phyloP scores from a whole-genome alignment of 352 stramenopile genomes.

The Pythium coloratum region DNA sequence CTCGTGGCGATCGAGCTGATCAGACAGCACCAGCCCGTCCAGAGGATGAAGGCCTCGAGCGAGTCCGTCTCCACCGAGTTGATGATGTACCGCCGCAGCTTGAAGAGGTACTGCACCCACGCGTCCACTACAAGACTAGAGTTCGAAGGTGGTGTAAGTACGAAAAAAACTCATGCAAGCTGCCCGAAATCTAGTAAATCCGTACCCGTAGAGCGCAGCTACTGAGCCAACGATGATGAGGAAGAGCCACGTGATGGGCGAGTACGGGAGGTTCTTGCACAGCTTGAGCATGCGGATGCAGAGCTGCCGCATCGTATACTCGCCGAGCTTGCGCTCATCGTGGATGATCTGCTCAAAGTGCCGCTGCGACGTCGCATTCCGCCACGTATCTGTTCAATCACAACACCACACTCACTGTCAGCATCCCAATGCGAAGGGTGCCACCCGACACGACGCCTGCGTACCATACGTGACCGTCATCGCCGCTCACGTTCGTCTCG shows the following conservation, averaged over 20 bases:
- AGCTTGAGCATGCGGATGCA: constrained; percentile 58
- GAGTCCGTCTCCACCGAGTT: constrained; percentile 60
- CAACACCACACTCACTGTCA: not conserved
- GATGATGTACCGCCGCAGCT: constrained; percentile 52
- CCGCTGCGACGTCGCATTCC: constrained; percentile 57
- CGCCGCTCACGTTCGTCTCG: not conserved
- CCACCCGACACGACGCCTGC: not conserved
- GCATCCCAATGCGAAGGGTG: not conserved
- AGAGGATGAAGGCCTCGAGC: constrained; percentile 59
- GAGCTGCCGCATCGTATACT: constrained; percentile 51
- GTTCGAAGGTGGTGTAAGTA: not conserved
- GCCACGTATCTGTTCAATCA: constrained; percentile 58
- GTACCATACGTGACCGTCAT: constrained; percentile 36
- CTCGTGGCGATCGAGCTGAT: constrained; percentile 55
- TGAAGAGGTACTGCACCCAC: constrained; percentile 69
- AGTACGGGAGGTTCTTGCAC: constrained; percentile 82
- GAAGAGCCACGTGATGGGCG: constrained; percentile 81
- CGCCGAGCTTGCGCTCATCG: constrained; percentile 46
- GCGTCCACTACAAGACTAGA: constrained; percentile 59
- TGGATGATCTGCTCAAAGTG: constrained; percentile 65
- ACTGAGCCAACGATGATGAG: constrained; percentile 57
- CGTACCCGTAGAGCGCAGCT: constrained; percentile 66
- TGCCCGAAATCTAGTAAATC: not conserved
- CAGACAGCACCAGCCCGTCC: constrained; percentile 61
- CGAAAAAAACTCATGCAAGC: no score